Evolutionary conservation across 2,329 filamentous ascomycete species (phyloP), one percentile per base, ranked within the genome.

Genomic region (Venturia pyrina): DNA sequence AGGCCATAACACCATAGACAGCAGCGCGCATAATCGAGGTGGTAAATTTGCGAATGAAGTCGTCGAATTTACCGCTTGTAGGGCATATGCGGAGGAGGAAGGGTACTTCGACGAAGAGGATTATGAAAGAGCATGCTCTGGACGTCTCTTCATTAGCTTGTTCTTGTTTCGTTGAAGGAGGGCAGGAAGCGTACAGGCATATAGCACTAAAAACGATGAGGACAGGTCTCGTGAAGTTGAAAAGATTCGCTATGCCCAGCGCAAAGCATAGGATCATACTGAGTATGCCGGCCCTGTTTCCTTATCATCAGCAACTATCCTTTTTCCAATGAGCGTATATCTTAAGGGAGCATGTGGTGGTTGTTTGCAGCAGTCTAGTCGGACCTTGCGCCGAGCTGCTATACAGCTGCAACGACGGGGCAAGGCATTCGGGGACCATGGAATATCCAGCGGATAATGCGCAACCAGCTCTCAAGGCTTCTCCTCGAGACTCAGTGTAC

Each of bases 31-130:
- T 96, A 81, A 93, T 98, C 82, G 97, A 98, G 67, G 93, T 96
- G 69, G 91, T 91, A 81, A 99, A 90, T 73, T 86, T 88, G 78
- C 93, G 92, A 77, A 99, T 93, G 75, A 92, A 88, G 70, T 80
- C 81, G 77, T 99, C 95, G 80, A 99, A 99, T 70, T 85, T 87
- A 69, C 88, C 78, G 17, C 93, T 98, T 6, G 95, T 99, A 67
- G 95, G 95, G 81, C 95, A 99, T 80, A 99, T 97, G 78, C 95
- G 90, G 68, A 99, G 88, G 66, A 99, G 89, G 67, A 98, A 88
- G 37, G 95, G 95, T 21, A 99, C 88, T 78, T 99, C 80, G 70
- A 81, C 79, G 73, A 82, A 82, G 72, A 81, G 75, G 71, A 81
- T 79, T 70, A 81, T 72, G 74, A 82, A 81, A 66, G 78, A 70